These are phyloP conservation scores for Xylariaceae sp. DNA, from an alignment of 2,329 filamentous ascomycete genomes.

Conservation along the genomic window DNA sequence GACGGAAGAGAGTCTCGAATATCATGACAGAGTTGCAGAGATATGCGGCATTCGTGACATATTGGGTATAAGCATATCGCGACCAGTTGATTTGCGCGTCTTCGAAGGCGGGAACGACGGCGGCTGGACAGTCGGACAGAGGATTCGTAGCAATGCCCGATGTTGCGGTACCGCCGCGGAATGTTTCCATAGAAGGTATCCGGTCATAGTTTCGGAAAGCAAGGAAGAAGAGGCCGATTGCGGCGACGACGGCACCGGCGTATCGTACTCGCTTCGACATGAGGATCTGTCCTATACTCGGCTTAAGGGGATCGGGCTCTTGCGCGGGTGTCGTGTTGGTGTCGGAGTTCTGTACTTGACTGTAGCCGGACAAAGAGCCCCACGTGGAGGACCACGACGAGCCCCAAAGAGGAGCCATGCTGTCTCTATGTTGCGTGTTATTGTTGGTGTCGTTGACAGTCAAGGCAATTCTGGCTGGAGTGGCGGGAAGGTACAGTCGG, in stretches of 20 bases:
- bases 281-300: slow-evolving; percentile 31
- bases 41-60: slow-evolving; percentile 43
- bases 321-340: slow-evolving; percentile 5
- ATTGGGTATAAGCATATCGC: slow-evolving; percentile 44
- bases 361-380: slow-evolving; percentile 22
- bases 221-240: slow-evolving; percentile 23
- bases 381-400: slow-evolving; percentile 26
- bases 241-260: slow-evolving; percentile 17
- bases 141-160: slow-evolving; percentile 1
- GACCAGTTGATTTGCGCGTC: slow-evolving; percentile 34
- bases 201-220: slow-evolving; percentile 26
- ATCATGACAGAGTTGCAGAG: slow-evolving; percentile 49
- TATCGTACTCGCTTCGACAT: slow-evolving; percentile 31
- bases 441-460: neutral
- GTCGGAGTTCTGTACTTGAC: slow-evolving; percentile 7
- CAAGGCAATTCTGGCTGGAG: too few relatives aligned
- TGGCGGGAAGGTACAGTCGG: too few relatives aligned
- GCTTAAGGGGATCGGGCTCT: slow-evolving; percentile 21
- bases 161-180: slow-evolving; percentile 14
- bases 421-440: slow-evolving; percentile 1
- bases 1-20: slow-evolving; percentile 38
- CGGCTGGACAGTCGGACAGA: slow-evolving; percentile 14
- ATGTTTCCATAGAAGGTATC: slow-evolving; percentile 22
- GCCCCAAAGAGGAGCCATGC: slow-evolving; percentile 27
- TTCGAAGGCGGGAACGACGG: slow-evolving; percentile 19